Conservation (phyloP, 1,284 basidiomycete species). For the Afroboletus lepidellus region DNA sequence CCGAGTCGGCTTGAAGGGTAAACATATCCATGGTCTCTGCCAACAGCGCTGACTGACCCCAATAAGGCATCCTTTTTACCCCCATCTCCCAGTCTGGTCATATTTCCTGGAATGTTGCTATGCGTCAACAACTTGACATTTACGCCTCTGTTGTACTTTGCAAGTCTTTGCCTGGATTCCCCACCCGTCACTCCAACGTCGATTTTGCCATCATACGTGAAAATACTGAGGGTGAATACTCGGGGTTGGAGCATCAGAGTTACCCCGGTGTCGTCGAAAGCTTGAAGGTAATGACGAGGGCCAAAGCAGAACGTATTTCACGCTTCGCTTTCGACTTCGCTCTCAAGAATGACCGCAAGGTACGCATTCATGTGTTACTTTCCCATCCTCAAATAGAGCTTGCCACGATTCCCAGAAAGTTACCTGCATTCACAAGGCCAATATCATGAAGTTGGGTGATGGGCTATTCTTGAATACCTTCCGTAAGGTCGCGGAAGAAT, state of each 20-base stretch:
- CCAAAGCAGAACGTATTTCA: constrained; percentile 95
- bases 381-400: constrained; percentile 10
- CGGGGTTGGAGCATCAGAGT: constrained; percentile 96
- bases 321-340: constrained; percentile 99
- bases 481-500: constrained; percentile 93
- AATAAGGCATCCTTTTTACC: constrained; percentile 93
- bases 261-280: constrained; percentile 99
- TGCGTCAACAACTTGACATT: constrained; percentile 99
- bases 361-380: constrained; percentile 29
- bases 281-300: constrained; percentile 95
- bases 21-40: neutral
- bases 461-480: constrained; percentile 99
- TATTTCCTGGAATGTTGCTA: constrained; percentile 99
- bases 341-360: constrained; percentile 97
- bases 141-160: constrained; percentile 98
- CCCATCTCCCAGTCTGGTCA: constrained; percentile 96
- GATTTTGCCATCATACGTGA: constrained; percentile 99
- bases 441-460: constrained; percentile 99
- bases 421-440: constrained; percentile 99
- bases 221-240: constrained; percentile 99
- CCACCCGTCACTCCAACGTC: constrained; percentile 94
- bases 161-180: constrained; percentile 97
- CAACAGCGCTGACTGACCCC: neutral
- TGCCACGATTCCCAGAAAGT: constrained; percentile 71
- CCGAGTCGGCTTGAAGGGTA: constrained; percentile 97